Percentiles rank a stretch among this genome's conserved stretches.
Conservation (phyloP, 345 rosid species). For the Psidium guajava region DNA sequence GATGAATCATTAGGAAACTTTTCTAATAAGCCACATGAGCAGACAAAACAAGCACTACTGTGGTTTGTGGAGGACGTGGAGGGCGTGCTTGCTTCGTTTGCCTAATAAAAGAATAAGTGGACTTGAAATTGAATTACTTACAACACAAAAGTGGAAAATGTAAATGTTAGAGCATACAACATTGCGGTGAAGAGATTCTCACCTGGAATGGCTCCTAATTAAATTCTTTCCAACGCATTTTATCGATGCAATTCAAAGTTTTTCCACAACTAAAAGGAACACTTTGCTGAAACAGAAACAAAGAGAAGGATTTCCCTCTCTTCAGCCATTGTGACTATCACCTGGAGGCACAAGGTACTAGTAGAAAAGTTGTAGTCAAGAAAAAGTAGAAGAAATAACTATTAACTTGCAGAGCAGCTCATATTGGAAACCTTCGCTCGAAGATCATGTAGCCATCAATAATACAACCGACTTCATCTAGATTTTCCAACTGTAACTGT, state of each 20-base stretch:
- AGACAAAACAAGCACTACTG: background rate
- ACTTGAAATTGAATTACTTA: background rate
- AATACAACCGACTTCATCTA: background rate
- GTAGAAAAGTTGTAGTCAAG: background rate
- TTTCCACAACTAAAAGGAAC: background rate
- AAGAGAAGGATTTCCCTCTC: background rate
- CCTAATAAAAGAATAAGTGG: background rate
- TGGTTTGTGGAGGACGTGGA: background rate
- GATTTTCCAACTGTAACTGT: background rate
- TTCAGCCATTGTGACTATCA: background rate
- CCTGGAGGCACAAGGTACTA: background rate
- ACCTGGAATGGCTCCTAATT: background rate
- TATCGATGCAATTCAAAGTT: background rate
- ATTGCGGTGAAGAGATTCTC: background rate
- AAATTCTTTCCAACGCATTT: background rate
- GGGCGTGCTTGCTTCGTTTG: background rate
- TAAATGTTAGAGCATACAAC: background rate
- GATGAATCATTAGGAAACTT: background rate
- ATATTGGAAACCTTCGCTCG: background rate
- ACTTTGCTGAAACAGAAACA: background rate
- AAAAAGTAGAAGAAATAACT: background rate
- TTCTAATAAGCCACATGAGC: background rate
- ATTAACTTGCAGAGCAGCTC: background rate
- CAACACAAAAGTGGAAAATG: background rate
- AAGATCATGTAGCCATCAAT: background rate